These are phyloP conservation scores for Cyclanthera cordifolia DNA, from an alignment of 306 rosid genomes.

Conservation along the genomic window DNA sequence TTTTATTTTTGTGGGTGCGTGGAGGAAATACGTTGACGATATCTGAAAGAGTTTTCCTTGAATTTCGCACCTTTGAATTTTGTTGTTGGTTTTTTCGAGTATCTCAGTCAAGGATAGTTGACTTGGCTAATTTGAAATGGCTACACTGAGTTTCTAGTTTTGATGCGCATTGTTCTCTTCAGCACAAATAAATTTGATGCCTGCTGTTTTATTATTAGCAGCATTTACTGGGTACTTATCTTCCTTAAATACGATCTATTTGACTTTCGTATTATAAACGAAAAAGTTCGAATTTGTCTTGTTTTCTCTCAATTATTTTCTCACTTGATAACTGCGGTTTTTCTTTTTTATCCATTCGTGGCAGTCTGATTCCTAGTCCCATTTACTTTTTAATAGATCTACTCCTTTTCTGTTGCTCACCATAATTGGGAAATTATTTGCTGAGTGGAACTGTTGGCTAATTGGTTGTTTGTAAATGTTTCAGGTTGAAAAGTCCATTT, in stretches of 20 bases:
- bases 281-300: slow-evolving; percentile 49
- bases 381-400: slow-evolving; percentile 29
- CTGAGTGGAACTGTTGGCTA: not conserved
- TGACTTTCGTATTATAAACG: slow-evolving; percentile 27
- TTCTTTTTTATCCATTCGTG: slow-evolving; percentile 18
- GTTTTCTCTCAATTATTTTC: slow-evolving; percentile 27
- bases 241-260: slow-evolving; percentile 24
- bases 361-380: slow-evolving; percentile 28
- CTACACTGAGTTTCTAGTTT: slow-evolving; percentile 6
- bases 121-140: slow-evolving; percentile 18
- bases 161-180: slow-evolving; percentile 3
- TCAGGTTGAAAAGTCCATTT: slow-evolving; percentile 42
- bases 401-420: slow-evolving; percentile 26
- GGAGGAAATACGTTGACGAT: slow-evolving; percentile 27
- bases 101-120: slow-evolving; percentile 33
- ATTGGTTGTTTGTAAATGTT: slow-evolving; percentile 14
- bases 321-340: slow-evolving; percentile 24
- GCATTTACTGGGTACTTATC: slow-evolving; percentile 19
- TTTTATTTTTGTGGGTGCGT: slow-evolving; percentile 1
- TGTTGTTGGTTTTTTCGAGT: slow-evolving; percentile 19
- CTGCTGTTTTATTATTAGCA: slow-evolving; percentile 4
- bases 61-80: slow-evolving; percentile 43
- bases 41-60: slow-evolving; percentile 26
- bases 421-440: slow-evolving; percentile 16
- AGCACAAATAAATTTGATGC: not conserved